Percentiles rank a stretch among this genome's conserved stretches.
Evolutionary conservation across 1,139 yeast genomes (phyloP).

Genomic region (Protomyces pachydermus): DNA sequence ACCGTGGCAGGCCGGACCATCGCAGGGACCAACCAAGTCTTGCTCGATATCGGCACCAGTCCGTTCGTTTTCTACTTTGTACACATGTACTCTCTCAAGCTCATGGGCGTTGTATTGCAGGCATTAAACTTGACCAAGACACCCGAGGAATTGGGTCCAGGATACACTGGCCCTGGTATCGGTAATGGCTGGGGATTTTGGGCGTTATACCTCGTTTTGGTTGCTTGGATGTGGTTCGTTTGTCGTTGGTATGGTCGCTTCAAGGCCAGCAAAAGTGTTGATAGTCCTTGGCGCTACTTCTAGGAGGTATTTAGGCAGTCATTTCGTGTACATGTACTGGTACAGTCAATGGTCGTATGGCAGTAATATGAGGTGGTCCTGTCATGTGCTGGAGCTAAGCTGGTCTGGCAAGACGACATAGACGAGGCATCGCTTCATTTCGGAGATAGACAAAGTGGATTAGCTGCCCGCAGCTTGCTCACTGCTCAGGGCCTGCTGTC

Average conservation of each 20-base stretch:
- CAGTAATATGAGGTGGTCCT: no score
- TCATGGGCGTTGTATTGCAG: conserved; percentile 1
- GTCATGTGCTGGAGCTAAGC: no score
- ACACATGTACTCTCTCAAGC: conserved; percentile 17
- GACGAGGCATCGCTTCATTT: no score
- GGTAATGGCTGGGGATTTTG: conserved; percentile 22
- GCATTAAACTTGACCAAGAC: conserved; percentile 4
- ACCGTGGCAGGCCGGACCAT: neutral
- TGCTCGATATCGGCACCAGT: conserved; percentile 23
- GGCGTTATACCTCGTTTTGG: conserved; percentile 10
- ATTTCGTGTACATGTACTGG: no score
- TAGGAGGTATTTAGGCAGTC: neutral
- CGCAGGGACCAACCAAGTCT: conserved; percentile 10
- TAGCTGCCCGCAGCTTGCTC: no score
- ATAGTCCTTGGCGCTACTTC: conserved; percentile 22
- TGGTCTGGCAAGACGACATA: no score
- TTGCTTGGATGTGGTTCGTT: conserved; percentile 25
- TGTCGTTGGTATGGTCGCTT: conserved; percentile 17
- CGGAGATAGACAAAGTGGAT: no score
- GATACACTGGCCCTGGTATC: conserved; percentile 10
- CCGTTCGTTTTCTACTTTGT: conserved; percentile 22
- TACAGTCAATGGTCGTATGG: no score
- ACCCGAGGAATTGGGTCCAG: conserved; percentile 10
- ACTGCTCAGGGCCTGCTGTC: no score
- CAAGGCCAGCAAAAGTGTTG: conserved; percentile 12